These are phyloP conservation scores for Trichoderma lentiforme DNA, from an alignment of 2,329 filamentous ascomycete genomes.

Conservation along the genomic window DNA sequence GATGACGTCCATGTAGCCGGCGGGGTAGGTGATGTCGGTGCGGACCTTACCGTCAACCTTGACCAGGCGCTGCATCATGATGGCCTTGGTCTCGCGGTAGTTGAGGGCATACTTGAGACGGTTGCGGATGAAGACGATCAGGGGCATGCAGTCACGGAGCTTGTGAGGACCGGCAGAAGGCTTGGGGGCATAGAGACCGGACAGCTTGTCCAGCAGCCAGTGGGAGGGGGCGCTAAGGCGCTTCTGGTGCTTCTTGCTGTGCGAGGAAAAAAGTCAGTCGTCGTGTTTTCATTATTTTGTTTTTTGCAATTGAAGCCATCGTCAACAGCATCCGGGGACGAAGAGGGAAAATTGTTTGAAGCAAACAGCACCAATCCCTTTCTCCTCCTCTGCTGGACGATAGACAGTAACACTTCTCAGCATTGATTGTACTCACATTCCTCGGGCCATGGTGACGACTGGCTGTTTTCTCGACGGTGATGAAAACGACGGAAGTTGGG, in stretches of 20 bases:
- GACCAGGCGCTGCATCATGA: constrained; percentile 99
- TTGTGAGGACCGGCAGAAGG: constrained; percentile 92
- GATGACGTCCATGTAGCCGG: constrained; percentile 99
- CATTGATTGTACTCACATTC: constrained; percentile 50
- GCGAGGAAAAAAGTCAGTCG: constrained; percentile 30
- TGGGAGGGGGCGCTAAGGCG: constrained; percentile 97
- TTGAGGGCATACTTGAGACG: constrained; percentile 99
- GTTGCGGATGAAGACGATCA: constrained; percentile 97
- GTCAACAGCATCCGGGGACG: not conserved
- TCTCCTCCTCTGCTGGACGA: not conserved
- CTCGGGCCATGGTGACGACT: constrained; percentile 60
- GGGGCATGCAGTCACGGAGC: constrained; percentile 95
- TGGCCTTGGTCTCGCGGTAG: constrained; percentile 93
- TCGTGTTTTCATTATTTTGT: not conserved
- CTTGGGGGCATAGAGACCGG: constrained; percentile 75
- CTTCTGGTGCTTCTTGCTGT: constrained; percentile 99
- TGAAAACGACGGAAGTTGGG: constrained; percentile 33
- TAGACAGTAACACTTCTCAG: not conserved
- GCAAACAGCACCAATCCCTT: not conserved
- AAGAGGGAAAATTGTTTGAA: not conserved
- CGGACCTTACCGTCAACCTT: constrained; percentile 99
- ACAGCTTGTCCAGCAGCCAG: constrained; percentile 99
- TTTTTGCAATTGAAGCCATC: not conserved
- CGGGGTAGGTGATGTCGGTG: constrained; percentile 95
- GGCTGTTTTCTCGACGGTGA: constrained; percentile 38